Evolutionary conservation across 2,329 filamentous ascomycete genomes (phyloP).

Genomic region (Laburnicola sp.): DNA sequence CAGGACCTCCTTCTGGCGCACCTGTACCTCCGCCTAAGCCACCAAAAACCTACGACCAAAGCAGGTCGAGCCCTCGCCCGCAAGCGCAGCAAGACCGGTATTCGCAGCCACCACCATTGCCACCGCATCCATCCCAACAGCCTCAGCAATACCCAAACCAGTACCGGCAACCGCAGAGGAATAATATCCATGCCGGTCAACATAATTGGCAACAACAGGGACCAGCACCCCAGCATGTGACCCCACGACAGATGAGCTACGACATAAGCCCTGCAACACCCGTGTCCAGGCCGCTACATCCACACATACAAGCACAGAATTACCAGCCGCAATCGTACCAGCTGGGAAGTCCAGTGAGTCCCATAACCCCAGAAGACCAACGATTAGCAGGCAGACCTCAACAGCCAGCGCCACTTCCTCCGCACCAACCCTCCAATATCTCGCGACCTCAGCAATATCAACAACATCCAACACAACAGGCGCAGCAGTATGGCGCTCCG

Average conservation of each 20-base stretch:
- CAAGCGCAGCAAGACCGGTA: conserved; percentile 33
- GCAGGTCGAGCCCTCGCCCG: conserved; percentile 26
- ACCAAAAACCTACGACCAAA: conserved; percentile 45
- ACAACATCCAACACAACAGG: conserved; percentile 24
- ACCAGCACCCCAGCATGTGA: conserved; percentile 20
- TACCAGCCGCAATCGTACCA: conserved; percentile 27
- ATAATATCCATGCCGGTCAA: conserved; percentile 12
- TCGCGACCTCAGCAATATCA: conserved; percentile 20
- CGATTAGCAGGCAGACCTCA: conserved; percentile 21
- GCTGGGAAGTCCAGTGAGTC: conserved; percentile 43
- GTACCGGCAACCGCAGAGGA: conserved; percentile 18
- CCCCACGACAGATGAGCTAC: conserved; percentile 27
- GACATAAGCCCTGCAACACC: conserved; percentile 32
- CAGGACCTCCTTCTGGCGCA: conserved; percentile 29
- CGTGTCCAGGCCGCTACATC: conserved; percentile 30
- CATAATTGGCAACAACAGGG: conserved; percentile 25
- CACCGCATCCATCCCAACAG: conserved; percentile 40
- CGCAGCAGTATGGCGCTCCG: conserved; percentile 15
- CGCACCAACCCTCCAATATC: conserved; percentile 13
- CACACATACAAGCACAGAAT: conserved; percentile 33
- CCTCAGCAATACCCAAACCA: conserved; percentile 23
- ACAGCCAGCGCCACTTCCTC: conserved; percentile 22
- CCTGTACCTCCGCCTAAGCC: conserved; percentile 53
- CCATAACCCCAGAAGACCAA: conserved; percentile 38
- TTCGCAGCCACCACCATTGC: conserved; percentile 36